Evolutionary conservation across 2,329 filamentous ascomycete species (phyloP), one percentile per base, ranked within the genome.

Genomic region (Nigrograna mackinnonii): DNA sequence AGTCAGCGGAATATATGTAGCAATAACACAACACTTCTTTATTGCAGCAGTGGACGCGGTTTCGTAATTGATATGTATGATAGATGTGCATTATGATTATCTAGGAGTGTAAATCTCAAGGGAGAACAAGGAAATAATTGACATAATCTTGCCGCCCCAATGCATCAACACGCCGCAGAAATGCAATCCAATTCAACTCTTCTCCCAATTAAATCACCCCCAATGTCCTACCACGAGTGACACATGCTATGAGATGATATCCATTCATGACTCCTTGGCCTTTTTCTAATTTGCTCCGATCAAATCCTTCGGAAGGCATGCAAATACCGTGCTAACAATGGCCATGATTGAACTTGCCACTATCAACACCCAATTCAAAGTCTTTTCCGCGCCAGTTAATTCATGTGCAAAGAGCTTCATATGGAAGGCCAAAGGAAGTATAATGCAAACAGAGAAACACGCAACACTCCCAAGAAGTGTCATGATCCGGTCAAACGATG

Each of bases 371-470:
- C 83, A 91, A 56, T 86, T 84, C 33, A 87, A 52, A 4, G 81
- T 64, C 57, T 81, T 84, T 69, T 96, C 89, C 17, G 65, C 63
- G 1, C 67, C 53, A 1, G 76, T 72, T 34, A 96, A 82, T 46
- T 92, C 84, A 37, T 83, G 78, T 35, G 84, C 83, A 65, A 95
- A 97, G 1, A 97, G 82, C 71, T 91, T 95, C 43, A 97, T 72
- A 62, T 97, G 91, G 64, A 99, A 97, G 4, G 85, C 80, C 22
- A 96, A 74, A 1, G 92, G 94, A 37, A 99, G 76, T 68, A 95
- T 91, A 52, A 97, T 85, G 70, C 92, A 97, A 52, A 97, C 95
- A 14, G 89, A 89, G 58, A 96, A 96, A 71, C 92, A 96, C 13
- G 96, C 79, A 3, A 91, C 87, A 28, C 87, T 89, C 11, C 94